Conservation (phyloP, 2,329 filamentous ascomycete genomes). For the Aspergillus phoenicis region DNA sequence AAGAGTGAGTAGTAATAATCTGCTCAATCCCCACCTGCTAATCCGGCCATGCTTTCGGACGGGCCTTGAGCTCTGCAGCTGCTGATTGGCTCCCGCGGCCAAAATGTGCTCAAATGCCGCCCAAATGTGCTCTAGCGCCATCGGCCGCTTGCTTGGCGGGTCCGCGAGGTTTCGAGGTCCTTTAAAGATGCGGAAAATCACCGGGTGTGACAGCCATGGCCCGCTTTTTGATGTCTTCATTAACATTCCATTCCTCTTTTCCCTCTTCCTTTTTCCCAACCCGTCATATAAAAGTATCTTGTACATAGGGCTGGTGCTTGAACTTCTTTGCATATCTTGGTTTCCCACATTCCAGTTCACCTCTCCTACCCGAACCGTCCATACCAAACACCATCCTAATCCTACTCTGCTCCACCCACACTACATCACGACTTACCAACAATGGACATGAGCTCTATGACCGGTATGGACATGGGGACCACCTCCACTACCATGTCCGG, state of each 20-base stretch:
- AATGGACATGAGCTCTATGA: constrained; percentile 24
- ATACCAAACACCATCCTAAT: background rate
- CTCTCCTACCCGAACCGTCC: background rate
- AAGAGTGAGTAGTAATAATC: constrained; percentile 26
- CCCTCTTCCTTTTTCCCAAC: background rate
- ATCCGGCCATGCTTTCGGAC: constrained; percentile 5
- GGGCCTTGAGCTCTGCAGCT: background rate
- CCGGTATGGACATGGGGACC: constrained; percentile 19
- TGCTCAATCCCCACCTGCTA: constrained; percentile 16
- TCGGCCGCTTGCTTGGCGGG: constrained; percentile 6
- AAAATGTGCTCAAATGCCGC: constrained; percentile 23
- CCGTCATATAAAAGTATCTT: background rate
- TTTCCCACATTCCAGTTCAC: background rate
- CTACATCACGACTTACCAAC: background rate
- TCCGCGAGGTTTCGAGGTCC: background rate
- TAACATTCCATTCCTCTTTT: background rate
- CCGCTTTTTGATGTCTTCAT: constrained; percentile 1
- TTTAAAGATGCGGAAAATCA: constrained; percentile 1
- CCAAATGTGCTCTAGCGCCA: constrained; percentile 24
- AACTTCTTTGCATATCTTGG: background rate
- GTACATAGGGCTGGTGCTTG: background rate
- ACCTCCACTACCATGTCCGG: constrained; percentile 12
- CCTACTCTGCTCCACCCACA: too few relatives aligned
- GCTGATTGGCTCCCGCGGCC: constrained; percentile 10
- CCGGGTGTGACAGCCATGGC: background rate